These are phyloP conservation scores for Physocladia obscura DNA, from an alignment of 192 early-diverging fungal species.

Conservation along the genomic window DNA sequence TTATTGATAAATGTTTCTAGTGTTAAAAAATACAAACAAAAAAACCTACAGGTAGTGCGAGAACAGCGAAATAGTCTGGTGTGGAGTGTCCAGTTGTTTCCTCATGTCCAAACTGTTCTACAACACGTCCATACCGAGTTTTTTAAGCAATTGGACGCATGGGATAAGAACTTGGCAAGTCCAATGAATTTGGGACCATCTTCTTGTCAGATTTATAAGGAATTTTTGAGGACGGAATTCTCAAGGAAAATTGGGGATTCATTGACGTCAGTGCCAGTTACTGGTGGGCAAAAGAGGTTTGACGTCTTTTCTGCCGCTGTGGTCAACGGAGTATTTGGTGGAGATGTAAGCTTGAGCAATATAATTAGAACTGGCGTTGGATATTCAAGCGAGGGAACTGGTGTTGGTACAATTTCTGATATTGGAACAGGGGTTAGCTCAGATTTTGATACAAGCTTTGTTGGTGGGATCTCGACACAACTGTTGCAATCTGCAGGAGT, in stretches of 20 bases:
- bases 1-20: background rate
- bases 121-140: slow-evolving; percentile 58
- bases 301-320: no score
- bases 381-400: no score
- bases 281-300: no score
- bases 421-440: no score
- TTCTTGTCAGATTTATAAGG: slow-evolving; percentile 30
- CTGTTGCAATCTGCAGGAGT: no score
- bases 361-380: no score
- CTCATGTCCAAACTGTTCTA: slow-evolving; percentile 60
- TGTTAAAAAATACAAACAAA: background rate
- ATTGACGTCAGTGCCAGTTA: no score
- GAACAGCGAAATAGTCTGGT: slow-evolving; percentile 49
- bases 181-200: slow-evolving; percentile 8
- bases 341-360: no score
- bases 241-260: slow-evolving; percentile 19
- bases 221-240: slow-evolving; percentile 18
- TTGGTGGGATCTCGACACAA: no score
- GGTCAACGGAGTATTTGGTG: no score
- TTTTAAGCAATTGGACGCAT: slow-evolving; percentile 62
- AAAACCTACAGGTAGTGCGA: slow-evolving; percentile 43
- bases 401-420: no score
- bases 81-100: slow-evolving; percentile 69
- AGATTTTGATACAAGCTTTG: no score
- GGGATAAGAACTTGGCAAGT: slow-evolving; percentile 42